These are phyloP conservation scores for Parietaria judaica DNA, from an alignment of 306 rosid genomes.

Conservation along the genomic window DNA sequence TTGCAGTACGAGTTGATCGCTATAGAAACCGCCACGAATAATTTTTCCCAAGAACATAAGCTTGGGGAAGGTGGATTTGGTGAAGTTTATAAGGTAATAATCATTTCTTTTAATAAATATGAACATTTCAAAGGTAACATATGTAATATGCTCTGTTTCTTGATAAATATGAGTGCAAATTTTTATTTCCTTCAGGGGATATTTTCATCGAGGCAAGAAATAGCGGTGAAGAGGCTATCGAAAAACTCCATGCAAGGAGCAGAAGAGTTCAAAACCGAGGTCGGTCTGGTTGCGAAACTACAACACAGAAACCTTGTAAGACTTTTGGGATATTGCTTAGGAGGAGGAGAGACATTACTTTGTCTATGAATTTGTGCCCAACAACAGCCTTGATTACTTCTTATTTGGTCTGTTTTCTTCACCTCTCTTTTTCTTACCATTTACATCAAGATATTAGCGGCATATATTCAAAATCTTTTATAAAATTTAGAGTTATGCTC, in stretches of 20 bases:
- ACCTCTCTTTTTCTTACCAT: too few relatives aligned
- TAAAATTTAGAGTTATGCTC: too few relatives aligned
- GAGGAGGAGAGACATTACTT: neutral
- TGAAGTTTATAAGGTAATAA: neutral
- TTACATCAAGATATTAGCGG: too few relatives aligned
- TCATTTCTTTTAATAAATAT: too few relatives aligned
- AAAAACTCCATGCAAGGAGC: slow-evolving; percentile 40
- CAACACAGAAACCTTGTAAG: slow-evolving; percentile 5
- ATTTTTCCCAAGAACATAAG: slow-evolving; percentile 30
- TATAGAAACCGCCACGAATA: slow-evolving; percentile 36
- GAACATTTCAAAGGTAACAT: too few relatives aligned
- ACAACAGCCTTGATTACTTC: slow-evolving; percentile 26
- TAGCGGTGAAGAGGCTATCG: slow-evolving; percentile 24
- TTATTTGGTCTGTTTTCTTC: slow-evolving; percentile 54
- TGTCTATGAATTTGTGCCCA: slow-evolving; percentile 7
- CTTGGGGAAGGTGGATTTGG: slow-evolving; percentile 23
- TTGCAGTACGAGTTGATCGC: slow-evolving; percentile 33
- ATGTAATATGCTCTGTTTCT: neutral
- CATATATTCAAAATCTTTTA: too few relatives aligned
- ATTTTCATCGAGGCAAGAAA: too few relatives aligned
- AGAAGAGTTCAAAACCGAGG: slow-evolving; percentile 52
- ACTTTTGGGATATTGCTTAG: slow-evolving; percentile 1
- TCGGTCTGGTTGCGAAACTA: slow-evolving; percentile 29
- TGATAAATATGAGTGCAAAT: too few relatives aligned
- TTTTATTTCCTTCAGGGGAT: too few relatives aligned